Evolutionary conservation across 331 rosid species (phyloP), one percentile per base, ranked within the genome.

Genomic region (Rhamnella rubrinervis): DNA sequence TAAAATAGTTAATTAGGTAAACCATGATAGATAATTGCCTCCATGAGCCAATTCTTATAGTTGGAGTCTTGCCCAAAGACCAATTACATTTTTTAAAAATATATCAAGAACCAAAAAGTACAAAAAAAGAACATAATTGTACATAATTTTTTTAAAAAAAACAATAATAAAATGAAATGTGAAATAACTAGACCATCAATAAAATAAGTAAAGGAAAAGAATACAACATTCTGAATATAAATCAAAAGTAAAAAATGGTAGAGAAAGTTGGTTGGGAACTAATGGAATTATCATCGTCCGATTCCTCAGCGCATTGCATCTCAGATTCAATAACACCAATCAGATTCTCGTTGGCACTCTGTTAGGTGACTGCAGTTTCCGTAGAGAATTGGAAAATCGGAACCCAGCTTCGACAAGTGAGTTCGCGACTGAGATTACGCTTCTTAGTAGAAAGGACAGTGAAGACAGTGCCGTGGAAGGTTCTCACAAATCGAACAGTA

Each of bases 301-400:
- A 14, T 26, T 79, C 86, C 39, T 76, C 53, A 23, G 92, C 95
- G 69, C 87, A 80, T 14, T 76, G 8, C 76, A 90, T 85, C 83
- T 84, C 96, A 49, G 86, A 65, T 40, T 88, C 75, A 31, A 90
- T 82, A 73, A 84, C 71, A 56, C 63, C 59, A 56, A 80, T 8
- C 18, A 88, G 80, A 41, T 20, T 71, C 21, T 58, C 71, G 12
- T 88, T 85, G 8, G 82, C 75, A 17, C 71, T 53, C 0, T 63
- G 10, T 70, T 78, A 78, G 0, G 78, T 15, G 0, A 78, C 19
- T 17, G 84, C 65, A 51, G 84, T 59, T 56, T 81, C 62, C 1
- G 82, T 74, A 49, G 83, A 81, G 73, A 87, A 82, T 31, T 77
- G 87, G 21, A 41, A 74, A 72, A 75, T 65, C 39, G 90, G 90